phyloP scores from a whole-genome alignment of 1,139 yeast species.

The Taphrina flavorubra region DNA sequence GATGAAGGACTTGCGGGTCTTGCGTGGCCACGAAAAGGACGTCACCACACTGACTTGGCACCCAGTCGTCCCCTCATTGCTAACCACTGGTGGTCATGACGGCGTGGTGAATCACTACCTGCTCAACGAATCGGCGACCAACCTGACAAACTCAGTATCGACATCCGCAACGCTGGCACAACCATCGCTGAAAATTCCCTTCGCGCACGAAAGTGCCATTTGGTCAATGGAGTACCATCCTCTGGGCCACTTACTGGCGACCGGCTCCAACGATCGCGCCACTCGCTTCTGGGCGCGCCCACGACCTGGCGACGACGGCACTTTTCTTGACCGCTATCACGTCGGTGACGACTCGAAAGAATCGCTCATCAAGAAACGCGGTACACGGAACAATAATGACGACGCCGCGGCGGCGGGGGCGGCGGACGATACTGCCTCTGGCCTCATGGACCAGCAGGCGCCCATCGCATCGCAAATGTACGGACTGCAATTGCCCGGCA shows the following conservation, averaged over 20 bases:
- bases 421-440: conserved; percentile 17
- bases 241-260: conserved; percentile 83
- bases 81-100: conserved; percentile 87
- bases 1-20: conserved; percentile 74
- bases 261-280: conserved; percentile 92
- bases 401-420: conserved; percentile 37
- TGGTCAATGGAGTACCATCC: conserved; percentile 93
- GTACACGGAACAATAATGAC: conserved; percentile 17
- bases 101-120: conserved; percentile 84
- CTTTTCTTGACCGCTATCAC: conserved; percentile 80
- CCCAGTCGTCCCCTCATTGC: conserved; percentile 78
- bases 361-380: conserved; percentile 14
- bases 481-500: conserved; percentile 17
- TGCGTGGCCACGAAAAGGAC: conserved; percentile 83
- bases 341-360: conserved; percentile 44
- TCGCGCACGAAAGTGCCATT: conserved; percentile 92
- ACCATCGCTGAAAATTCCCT: conserved; percentile 64
- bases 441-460: conserved; percentile 35
- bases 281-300: conserved; percentile 96
- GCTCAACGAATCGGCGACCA: conserved; percentile 55
- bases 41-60: conserved; percentile 90
- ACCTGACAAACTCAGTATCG: conserved; percentile 42
- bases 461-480: conserved; percentile 26
- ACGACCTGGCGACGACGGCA: conserved; percentile 84
- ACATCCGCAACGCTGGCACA: conserved; percentile 44